Evolutionary conservation across 1,284 basidiomycete species (phyloP).

Genomic region (Apiotrichum porosum): DNA sequence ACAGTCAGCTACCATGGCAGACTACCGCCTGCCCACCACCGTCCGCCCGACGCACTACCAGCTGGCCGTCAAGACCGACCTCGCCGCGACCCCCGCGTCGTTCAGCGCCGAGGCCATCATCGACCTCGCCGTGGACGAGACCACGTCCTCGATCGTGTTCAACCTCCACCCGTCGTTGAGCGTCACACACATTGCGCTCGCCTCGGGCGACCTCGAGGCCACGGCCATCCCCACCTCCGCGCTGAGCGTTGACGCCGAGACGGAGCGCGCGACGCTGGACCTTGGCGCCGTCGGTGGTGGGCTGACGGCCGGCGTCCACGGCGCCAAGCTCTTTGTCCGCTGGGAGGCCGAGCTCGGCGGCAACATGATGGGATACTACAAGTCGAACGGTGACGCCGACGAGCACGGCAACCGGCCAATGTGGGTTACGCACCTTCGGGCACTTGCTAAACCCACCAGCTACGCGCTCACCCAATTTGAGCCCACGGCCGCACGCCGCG

Average conservation of each 20-base stretch:
- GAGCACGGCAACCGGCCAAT: constrained; percentile 48
- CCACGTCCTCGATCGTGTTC: constrained; percentile 62
- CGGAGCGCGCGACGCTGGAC: constrained; percentile 61
- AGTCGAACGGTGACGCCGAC: constrained; percentile 48
- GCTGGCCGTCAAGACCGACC: constrained; percentile 73
- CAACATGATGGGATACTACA: constrained; percentile 60
- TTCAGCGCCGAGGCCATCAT: constrained; percentile 76
- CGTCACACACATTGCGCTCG: constrained; percentile 63
- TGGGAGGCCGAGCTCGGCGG: constrained; percentile 59
- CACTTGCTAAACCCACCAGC: constrained; percentile 10
- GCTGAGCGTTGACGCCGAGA: constrained; percentile 56
- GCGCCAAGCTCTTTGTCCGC: constrained; percentile 52
- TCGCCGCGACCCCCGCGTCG: constrained; percentile 56
- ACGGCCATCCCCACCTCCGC: constrained; percentile 46
- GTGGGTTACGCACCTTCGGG: constrained; percentile 16
- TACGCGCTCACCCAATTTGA: constrained; percentile 75
- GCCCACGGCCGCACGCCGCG: constrained; percentile 79
- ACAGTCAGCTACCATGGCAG: no score
- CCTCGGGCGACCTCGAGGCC: constrained; percentile 55
- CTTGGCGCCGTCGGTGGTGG: constrained; percentile 61
- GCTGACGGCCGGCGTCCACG: constrained; percentile 58
- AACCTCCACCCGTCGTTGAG: constrained; percentile 64
- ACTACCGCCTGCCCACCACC: constrained; percentile 64
- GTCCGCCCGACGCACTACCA: constrained; percentile 64
- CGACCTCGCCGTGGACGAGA: constrained; percentile 65